phyloP scores from a whole-genome alignment of 75 land plant genomes.

The Larix kaempferi region DNA sequence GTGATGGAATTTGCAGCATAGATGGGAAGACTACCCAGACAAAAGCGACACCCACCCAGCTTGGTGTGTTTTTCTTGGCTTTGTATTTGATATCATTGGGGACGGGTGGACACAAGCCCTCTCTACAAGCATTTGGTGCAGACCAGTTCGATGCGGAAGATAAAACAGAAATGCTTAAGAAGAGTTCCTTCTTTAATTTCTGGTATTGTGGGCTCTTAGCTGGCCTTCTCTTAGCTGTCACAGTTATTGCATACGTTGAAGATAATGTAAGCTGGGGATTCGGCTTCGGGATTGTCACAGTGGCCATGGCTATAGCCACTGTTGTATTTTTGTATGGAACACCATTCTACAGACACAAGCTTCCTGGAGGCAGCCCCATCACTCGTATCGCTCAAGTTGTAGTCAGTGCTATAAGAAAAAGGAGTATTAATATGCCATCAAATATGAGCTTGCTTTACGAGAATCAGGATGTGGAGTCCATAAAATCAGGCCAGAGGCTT shows the following conservation, averaged over 20 bases:
- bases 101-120: slow-evolving; percentile 44
- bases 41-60: slow-evolving; percentile 29
- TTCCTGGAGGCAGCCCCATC: slow-evolving; percentile 37
- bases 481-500: background rate
- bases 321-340: slow-evolving; percentile 17
- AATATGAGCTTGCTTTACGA: slow-evolving; percentile 43
- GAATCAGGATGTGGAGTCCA: slow-evolving; percentile 7
- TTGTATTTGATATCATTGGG: slow-evolving; percentile 55
- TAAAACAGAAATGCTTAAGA: slow-evolving; percentile 35
- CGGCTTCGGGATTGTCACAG: slow-evolving; percentile 38
- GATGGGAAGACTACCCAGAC: too few relatives aligned
- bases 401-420: slow-evolving; percentile 19
- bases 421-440: slow-evolving; percentile 11
- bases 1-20: slow-evolving; percentile 1
- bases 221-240: slow-evolving; percentile 19
- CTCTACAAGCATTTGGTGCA: slow-evolving; percentile 61
- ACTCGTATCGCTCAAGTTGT: slow-evolving; percentile 28
- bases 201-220: slow-evolving; percentile 20
- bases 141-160: slow-evolving; percentile 64
- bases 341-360: slow-evolving; percentile 24
- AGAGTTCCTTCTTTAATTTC: slow-evolving; percentile 49
- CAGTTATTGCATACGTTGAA: slow-evolving; percentile 28
- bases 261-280: slow-evolving; percentile 35
- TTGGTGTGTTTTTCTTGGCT: slow-evolving; percentile 57
- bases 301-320: slow-evolving; percentile 13